phyloP scores from a whole-genome alignment of 257 asterid genomes.

The Paraleonurus japonicus region DNA sequence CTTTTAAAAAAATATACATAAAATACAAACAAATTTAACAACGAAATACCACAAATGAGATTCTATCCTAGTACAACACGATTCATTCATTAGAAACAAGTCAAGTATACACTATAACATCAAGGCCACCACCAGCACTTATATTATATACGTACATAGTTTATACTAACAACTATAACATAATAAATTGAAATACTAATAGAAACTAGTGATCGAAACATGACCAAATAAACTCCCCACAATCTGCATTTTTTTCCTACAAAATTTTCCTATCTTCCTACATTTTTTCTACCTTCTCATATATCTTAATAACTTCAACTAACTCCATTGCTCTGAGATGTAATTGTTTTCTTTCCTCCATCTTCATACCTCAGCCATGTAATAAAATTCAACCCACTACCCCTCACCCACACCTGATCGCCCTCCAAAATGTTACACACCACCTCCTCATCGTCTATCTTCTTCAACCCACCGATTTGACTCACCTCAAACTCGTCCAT shows the following conservation, averaged over 20 bases:
- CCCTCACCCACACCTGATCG: conserved; percentile 70
- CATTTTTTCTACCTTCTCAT: not conserved
- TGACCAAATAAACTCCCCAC: not conserved
- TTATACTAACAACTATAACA: not conserved
- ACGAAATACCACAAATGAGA: too few relatives aligned
- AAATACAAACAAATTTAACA: too few relatives aligned
- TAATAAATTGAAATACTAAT: not conserved
- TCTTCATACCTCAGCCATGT: conserved; percentile 65
- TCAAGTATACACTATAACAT: not conserved
- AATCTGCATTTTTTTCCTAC: conserved; percentile 6
- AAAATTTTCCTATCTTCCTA: conserved; percentile 11
- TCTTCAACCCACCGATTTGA: conserved; percentile 69
- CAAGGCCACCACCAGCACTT: not conserved
- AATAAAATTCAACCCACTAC: conserved; percentile 52
- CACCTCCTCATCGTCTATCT: conserved; percentile 48
- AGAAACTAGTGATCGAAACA: not conserved
- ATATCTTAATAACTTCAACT: not conserved
- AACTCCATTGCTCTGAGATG: not conserved
- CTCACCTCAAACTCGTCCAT: conserved; percentile 63
- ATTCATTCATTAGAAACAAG: not conserved
- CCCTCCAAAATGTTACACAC: conserved; percentile 33
- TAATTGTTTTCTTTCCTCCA: conserved; percentile 27
- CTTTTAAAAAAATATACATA: too few relatives aligned
- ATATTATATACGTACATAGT: not conserved
- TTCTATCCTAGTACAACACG: not conserved